Conservation (phyloP, 2,329 filamentous ascomycete genomes). For the Talaromyces rugulosus region DNA sequence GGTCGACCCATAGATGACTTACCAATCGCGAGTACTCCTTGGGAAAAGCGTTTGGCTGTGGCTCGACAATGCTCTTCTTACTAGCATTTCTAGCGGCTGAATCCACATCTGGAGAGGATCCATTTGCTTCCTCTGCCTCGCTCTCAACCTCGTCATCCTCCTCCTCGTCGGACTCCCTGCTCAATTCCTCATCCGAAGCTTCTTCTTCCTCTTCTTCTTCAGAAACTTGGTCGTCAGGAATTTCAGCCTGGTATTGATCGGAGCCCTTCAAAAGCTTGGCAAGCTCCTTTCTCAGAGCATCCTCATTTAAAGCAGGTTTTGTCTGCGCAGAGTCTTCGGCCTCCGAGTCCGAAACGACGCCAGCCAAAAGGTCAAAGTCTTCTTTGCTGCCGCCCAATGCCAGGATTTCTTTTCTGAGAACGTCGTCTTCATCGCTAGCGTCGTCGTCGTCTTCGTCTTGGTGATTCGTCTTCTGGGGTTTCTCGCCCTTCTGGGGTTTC, state of each 20-base stretch:
- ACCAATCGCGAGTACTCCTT: constrained; percentile 35
- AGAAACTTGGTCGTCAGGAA: constrained; percentile 30
- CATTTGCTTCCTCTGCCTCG: constrained; percentile 23
- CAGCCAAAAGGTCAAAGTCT: constrained; percentile 44
- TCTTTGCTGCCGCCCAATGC: constrained; percentile 48
- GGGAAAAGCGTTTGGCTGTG: constrained; percentile 20
- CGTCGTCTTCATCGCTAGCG: constrained; percentile 22
- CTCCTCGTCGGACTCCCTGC: constrained; percentile 18
- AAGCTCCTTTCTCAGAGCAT: constrained; percentile 38
- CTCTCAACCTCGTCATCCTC: constrained; percentile 27
- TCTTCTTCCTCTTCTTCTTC: constrained; percentile 22
- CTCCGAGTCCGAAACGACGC: constrained; percentile 44
- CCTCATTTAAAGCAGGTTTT: constrained; percentile 26
- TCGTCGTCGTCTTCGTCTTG: constrained; percentile 12
- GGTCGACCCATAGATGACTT: constrained; percentile 13
- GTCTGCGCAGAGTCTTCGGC: constrained; percentile 32
- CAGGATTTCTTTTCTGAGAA: constrained; percentile 41
- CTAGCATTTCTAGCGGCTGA: constrained; percentile 13
- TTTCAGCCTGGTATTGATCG: constrained; percentile 21
- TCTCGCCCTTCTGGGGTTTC: constrained; percentile 17
- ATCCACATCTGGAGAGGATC: constrained; percentile 15
- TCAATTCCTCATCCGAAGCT: constrained; percentile 32
- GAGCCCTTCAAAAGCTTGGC: constrained; percentile 32
- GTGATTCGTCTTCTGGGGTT: constrained; percentile 11
- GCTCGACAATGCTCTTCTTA: constrained; percentile 17